Base-by-base conservation (phyloP, 495 filamentous ascomycete species). In the Extremus antarcticus region DNA sequence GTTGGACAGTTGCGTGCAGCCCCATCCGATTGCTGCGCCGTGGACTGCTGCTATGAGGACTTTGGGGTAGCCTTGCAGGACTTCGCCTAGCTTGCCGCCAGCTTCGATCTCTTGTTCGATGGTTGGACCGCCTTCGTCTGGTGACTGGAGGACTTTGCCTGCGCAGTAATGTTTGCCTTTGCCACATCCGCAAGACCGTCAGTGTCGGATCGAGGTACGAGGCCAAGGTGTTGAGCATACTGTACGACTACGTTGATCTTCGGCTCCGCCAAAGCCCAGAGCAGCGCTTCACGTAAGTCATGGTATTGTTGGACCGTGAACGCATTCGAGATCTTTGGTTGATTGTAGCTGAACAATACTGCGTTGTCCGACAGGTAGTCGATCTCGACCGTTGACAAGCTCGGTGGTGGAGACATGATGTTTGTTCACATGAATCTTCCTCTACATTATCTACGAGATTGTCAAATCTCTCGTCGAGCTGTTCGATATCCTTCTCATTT, bases 151-250 rank as follows among this genome's bases (percentile, higher is more conserved):
- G 19, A 45, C 41, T 45, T 45, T 45, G 41, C 41, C 41, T 3
- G 41, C 41, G 41, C 41, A 45, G 41, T 45, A 45, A 17, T 45
- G 41, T 17, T 45, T 45, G 41, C 41, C 41, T 45, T 45, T 45
- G 16, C 41, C 41, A n/a, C 41, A 45, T 45, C 41, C 17, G 19
- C 29, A 35, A 35, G 13, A 13, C 7, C 13, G 29, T 35, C 29
- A 35, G 29, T n/a, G 41, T 17, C n/a, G 41, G 41, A 45, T 3
- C 41, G 41, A 45, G 41, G n/a, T 45, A 35, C 29, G 29, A 7
- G 29, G 7, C 13, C 29, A 7, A 4, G 29, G 13, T 35, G 17
- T 17, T 7, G 8, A n/a, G 19, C 19, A 4, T 45, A 45, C 41
- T 45, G 41, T 3, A 45, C 41, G 7, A 45, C 41, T 17, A 45